phyloP scores from a whole-genome alignment of 1,139 yeast species.

The Protomyces inundatus region DNA sequence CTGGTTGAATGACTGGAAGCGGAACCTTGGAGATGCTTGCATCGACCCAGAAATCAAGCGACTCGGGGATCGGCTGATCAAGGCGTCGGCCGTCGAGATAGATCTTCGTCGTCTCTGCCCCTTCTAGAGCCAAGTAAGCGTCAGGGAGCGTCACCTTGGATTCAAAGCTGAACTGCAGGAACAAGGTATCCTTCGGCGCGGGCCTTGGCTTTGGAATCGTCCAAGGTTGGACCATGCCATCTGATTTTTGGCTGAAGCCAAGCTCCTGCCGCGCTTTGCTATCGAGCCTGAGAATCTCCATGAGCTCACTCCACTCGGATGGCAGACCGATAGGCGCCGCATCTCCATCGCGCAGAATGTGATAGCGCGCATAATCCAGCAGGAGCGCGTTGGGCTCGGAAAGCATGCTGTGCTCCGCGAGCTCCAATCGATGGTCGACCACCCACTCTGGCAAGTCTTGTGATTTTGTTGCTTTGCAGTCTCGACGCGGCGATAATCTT shows the following conservation, averaged over 20 bases:
- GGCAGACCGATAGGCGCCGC: background rate
- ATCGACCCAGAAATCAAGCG: conserved; percentile 8
- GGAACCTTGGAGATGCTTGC: conserved; percentile 1
- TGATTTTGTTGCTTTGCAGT: background rate
- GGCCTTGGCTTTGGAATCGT: conserved; percentile 17
- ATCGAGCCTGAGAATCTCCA: conserved; percentile 12
- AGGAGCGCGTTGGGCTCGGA: conserved; percentile 9
- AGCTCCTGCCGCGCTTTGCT: conserved; percentile 6
- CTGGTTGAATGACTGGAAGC: conserved; percentile 6
- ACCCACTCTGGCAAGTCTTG: conserved; percentile 13
- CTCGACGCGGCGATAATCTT: background rate
- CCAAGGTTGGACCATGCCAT: conserved; percentile 25
- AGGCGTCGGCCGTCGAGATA: conserved; percentile 2
- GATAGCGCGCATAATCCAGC: conserved; percentile 18
- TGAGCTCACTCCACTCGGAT: conserved; percentile 6
- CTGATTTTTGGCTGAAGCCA: conserved; percentile 10
- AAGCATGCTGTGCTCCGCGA: background rate
- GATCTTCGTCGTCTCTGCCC: conserved; percentile 3
- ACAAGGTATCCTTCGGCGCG: conserved; percentile 2
- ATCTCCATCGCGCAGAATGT: background rate
- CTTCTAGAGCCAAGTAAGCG: conserved; percentile 7
- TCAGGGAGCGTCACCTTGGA: background rate
- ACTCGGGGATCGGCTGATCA: background rate
- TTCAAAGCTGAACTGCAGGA: conserved; percentile 1
- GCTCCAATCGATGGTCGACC: background rate